Evolutionary conservation across 495 filamentous ascomycete genomes (phyloP).

Genomic region (Penicillium soppii): DNA sequence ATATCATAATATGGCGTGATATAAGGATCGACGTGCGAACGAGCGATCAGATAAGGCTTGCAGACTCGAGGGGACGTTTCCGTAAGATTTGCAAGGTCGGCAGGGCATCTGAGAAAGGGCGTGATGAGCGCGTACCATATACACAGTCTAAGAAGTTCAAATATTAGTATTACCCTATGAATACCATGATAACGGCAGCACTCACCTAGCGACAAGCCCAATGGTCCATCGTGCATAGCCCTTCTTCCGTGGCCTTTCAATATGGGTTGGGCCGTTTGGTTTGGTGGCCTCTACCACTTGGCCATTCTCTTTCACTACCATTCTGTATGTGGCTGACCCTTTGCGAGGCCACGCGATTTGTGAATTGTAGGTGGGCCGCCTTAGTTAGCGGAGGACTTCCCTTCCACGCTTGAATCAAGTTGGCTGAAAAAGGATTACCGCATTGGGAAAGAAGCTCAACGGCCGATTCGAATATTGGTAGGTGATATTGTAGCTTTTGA

Average conservation of each 20-base stretch:
- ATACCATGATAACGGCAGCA: not conserved
- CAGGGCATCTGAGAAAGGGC: conserved; percentile 78
- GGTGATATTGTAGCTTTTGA: conserved; percentile 1
- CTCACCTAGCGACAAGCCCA: conserved; percentile 63
- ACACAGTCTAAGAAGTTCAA: conserved; percentile 53
- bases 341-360: conserved; percentile 9
- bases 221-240: conserved; percentile 51
- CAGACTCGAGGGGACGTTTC: conserved; percentile 76
- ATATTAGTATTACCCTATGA: not conserved
- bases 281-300: conserved; percentile 24
- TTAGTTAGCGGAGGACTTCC: conserved; percentile 1
- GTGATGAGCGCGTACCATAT: conserved; percentile 86
- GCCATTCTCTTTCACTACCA: conserved; percentile 31
- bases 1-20: conserved; percentile 81
- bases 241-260: conserved; percentile 22
- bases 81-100: conserved; percentile 61
- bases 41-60: conserved; percentile 74
- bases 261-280: conserved; percentile 5
- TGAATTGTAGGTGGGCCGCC: conserved; percentile 6
- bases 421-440: not conserved
- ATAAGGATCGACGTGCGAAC: conserved; percentile 69
- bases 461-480: not conserved
- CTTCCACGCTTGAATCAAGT: conserved; percentile 3
- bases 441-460: conserved; percentile 1
- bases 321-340: conserved; percentile 13